Evolutionary conservation across 192 early-diverging fungal species (phyloP), one percentile per base, ranked within the genome.

Genomic region (Jimgerdemannia flammicorona): DNA sequence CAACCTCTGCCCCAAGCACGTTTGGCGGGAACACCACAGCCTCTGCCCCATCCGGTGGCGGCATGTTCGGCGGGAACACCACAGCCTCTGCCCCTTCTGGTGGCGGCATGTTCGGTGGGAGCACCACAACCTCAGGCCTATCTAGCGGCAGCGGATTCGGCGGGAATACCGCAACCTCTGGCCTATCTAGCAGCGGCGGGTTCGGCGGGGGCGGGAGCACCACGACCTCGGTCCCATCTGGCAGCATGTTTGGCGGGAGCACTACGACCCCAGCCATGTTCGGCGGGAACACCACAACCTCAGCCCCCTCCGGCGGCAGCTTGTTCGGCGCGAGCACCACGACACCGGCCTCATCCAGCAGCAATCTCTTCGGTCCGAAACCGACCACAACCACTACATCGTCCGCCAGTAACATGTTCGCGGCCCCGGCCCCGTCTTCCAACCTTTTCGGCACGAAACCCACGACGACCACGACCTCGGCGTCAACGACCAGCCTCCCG

Each of bases 341-440:
- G 3, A 67, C 84, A 10, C 64, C 86, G 17, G 49, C 79, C 39
- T 78, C 80, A 39, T 14, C 49, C 8, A 10, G 8, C 14, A 59
- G 8, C 49, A 59, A 59, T 59, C 49, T 59, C 49, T 59, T 59
- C 14, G 49, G 70, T 73, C 19, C 80, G 14, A 72, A 77, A 40
- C 29, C 76, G 39, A 71, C 84, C 14, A 67, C 82, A 11, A 66
- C 86, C 17, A 63, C 79, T 29, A 79, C 80, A 40, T 2, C 49
- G 2, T 59, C 49, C 14, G 2, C 49, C 14, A 2, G 49, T 59
- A 6, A 10, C 49, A 10, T 59, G 6, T 6, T 66, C 74, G 39
- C 80, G 14, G 40, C 79, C 49, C 67, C 78, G 44, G 78, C 84
- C 39, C 72, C 69, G 9, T 20, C 85, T 42, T 39, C 78, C 43